Evolutionary conservation across 345 rosid genomes (phyloP).

Genomic region (Psidium guajava): DNA sequence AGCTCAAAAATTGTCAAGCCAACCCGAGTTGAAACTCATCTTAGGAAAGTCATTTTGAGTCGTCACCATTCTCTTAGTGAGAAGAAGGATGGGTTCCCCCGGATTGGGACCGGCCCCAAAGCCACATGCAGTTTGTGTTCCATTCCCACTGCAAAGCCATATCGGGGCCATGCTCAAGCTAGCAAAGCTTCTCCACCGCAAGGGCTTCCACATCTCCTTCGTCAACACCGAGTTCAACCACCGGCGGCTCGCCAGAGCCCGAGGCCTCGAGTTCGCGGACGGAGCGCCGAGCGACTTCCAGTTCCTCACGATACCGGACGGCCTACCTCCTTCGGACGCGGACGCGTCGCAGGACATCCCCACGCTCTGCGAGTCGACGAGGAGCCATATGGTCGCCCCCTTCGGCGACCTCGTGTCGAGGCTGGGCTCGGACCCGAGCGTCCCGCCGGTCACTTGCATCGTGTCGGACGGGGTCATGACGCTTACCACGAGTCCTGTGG

Average conservation of each 20-base stretch:
- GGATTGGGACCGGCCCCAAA: neutral
- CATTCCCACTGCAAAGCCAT: slow-evolving; percentile 7
- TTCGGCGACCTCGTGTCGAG: neutral
- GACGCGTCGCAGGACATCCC: neutral
- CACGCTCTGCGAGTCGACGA: neutral
- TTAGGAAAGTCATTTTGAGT: too few relatives aligned
- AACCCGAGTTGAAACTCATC: neutral
- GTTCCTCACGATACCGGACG: slow-evolving; percentile 1
- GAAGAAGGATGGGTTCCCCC: neutral
- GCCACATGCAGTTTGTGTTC: slow-evolving; percentile 5
- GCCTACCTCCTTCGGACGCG: neutral
- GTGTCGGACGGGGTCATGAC: slow-evolving; percentile 6
- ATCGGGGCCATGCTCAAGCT: slow-evolving; percentile 6
- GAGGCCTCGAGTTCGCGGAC: neutral
- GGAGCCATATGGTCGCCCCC: neutral
- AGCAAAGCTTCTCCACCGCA: slow-evolving; percentile 12
- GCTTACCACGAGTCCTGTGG: neutral
- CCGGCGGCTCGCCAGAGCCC: neutral
- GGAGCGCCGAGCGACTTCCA: neutral
- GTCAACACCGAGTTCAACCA: slow-evolving; percentile 13
- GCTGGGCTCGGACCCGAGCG: neutral
- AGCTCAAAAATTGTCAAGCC: neutral
- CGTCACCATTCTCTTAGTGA: neutral
- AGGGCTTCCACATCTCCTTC: slow-evolving; percentile 10
- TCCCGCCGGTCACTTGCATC: slow-evolving; percentile 1